phyloP scores from a whole-genome alignment of 441 rosid genomes.

The Mallotus repandus region DNA sequence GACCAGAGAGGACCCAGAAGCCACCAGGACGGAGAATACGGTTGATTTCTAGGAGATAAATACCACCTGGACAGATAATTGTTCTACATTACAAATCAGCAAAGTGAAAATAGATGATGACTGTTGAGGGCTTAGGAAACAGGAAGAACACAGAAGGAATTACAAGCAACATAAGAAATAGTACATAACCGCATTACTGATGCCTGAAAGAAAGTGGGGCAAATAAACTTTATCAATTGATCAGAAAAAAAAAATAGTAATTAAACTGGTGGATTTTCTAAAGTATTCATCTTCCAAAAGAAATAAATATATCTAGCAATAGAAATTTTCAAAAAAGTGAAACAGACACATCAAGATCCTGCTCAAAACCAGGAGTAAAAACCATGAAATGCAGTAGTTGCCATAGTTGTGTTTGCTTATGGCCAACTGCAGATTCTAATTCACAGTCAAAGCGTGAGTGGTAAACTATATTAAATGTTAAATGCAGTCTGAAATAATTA shows the following conservation, averaged over 20 bases:
- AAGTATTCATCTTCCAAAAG: no score
- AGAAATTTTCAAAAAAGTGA: not conserved
- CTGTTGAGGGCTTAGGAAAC: no score
- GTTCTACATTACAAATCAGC: slow-evolving; percentile 1
- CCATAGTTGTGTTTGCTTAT: not conserved
- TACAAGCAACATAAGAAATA: not conserved
- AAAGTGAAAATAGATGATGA: not conserved
- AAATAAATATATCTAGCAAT: not conserved
- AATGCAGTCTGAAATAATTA: not conserved
- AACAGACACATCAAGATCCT: not conserved
- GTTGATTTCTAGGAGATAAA: slow-evolving; percentile 83
- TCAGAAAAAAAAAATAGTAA: not conserved
- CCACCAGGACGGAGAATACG: slow-evolving; percentile 97
- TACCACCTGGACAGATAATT: slow-evolving; percentile 62
- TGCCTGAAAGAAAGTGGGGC: not conserved
- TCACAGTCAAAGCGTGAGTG: not conserved
- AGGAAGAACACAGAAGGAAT: not conserved
- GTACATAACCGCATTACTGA: not conserved
- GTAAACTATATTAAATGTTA: not conserved
- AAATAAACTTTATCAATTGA: not conserved
- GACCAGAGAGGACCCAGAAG: slow-evolving; percentile 97
- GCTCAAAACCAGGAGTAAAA: not conserved
- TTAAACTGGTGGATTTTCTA: not conserved
- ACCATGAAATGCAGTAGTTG: not conserved
- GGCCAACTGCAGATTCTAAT: not conserved